phyloP scores from a whole-genome alignment of 2,329 filamentous ascomycete genomes.

The Microcyclospora tardicrescens region DNA sequence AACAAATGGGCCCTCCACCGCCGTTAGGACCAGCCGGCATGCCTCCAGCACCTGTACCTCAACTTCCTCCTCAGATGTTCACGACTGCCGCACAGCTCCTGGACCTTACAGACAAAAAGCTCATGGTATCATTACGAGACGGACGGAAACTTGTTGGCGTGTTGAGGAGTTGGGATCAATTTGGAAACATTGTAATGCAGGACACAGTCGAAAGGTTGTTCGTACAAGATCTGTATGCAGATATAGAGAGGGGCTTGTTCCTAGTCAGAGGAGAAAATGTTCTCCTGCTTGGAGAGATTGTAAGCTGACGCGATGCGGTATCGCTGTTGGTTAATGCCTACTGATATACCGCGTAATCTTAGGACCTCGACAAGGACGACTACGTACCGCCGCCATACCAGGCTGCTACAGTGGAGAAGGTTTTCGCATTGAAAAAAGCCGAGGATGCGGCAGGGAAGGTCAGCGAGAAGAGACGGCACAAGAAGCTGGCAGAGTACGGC shows the following conservation, averaged over 20 bases:
- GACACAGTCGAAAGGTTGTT: constrained; percentile 85
- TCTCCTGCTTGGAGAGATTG: constrained; percentile 83
- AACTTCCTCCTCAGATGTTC: constrained; percentile 94
- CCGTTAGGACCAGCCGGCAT: constrained; percentile 8
- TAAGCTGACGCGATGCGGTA: constrained; percentile 16
- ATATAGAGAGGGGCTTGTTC: constrained; percentile 76
- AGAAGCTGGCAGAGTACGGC: constrained; percentile 62
- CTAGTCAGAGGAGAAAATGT: constrained; percentile 94
- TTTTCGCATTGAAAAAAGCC: constrained; percentile 60
- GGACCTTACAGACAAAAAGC: constrained; percentile 96
- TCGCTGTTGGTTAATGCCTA: neutral
- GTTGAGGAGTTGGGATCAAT: constrained; percentile 92
- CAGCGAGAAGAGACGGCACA: constrained; percentile 58
- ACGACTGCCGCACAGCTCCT: constrained; percentile 91
- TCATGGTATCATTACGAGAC: constrained; percentile 81
- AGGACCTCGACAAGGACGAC: constrained; percentile 90
- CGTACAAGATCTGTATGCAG: constrained; percentile 60
- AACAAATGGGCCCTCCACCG: constrained; percentile 7
- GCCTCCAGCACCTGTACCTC: constrained; percentile 35
- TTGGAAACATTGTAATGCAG: constrained; percentile 90
- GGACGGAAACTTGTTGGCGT: constrained; percentile 90
- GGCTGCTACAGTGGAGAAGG: constrained; percentile 53
- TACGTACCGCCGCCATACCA: constrained; percentile 60
- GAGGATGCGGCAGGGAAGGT: constrained; percentile 56
- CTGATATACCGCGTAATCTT: constrained; percentile 2